A percentile compares a stretch with the other conserved stretches of the same genome.
These are phyloP conservation scores for Capronia epimyces DNA, from an alignment of 2,329 filamentous ascomycete genomes.

Conservation along the genomic window DNA sequence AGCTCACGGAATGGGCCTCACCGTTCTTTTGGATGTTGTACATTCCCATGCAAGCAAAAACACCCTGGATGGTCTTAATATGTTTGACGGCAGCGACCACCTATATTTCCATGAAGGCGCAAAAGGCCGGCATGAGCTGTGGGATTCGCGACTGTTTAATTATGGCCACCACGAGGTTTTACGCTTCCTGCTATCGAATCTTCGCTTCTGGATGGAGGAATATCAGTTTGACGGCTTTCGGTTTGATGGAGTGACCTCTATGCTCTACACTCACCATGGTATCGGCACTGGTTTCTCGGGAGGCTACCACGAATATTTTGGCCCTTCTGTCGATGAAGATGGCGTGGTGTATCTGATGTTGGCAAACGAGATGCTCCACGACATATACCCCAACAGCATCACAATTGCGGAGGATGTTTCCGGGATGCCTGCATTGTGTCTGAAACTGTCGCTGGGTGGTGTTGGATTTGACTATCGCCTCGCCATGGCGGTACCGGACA, in stretches of 20 bases:
- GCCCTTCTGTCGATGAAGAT: slow-evolving; percentile 80
- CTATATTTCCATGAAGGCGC: slow-evolving; percentile 88
- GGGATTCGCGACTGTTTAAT: slow-evolving; percentile 97
- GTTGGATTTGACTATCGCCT: slow-evolving; percentile 96
- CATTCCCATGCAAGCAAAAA: slow-evolving; percentile 99
- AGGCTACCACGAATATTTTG: slow-evolving; percentile 98
- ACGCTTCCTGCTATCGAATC: slow-evolving; percentile 90
- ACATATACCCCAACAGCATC: slow-evolving; percentile 79
- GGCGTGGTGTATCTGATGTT: slow-evolving; percentile 92
- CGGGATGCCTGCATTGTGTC: slow-evolving; percentile 93
- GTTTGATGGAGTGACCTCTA: slow-evolving; percentile 96
- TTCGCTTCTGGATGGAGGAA: slow-evolving; percentile 99
- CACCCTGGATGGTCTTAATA: slow-evolving; percentile 86
- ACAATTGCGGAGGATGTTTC: slow-evolving; percentile 97
- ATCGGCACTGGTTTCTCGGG: slow-evolving; percentile 98
- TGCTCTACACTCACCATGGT: slow-evolving; percentile 93
- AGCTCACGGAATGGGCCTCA: slow-evolving; percentile 83
- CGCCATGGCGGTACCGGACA: slow-evolving; percentile 94
- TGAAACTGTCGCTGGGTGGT: slow-evolving; percentile 78
- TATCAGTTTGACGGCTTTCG: slow-evolving; percentile 95
- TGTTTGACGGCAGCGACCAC: slow-evolving; percentile 92
- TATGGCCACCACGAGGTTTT: slow-evolving; percentile 92
- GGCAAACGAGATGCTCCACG: slow-evolving; percentile 91
- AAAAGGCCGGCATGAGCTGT: slow-evolving; percentile 83
- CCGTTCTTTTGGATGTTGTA: slow-evolving; percentile 88